Evolutionary conservation across 1,284 basidiomycete genomes (phyloP).

Genomic region (Ganoderma lucidum): DNA sequence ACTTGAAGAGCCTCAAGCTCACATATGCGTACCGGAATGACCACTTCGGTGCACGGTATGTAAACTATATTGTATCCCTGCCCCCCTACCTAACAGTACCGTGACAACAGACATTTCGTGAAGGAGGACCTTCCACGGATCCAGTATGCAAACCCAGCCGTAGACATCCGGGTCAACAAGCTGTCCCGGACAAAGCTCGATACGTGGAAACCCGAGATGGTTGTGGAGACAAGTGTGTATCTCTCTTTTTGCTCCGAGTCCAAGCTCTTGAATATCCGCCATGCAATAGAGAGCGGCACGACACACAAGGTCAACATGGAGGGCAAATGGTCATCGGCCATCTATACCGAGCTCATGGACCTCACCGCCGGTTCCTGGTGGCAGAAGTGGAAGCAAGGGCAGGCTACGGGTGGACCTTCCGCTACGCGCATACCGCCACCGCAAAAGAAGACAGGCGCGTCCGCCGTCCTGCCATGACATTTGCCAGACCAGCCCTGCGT

Average conservation of each 20-base stretch:
- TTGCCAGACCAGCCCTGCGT: neutral
- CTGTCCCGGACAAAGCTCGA: constrained; percentile 60
- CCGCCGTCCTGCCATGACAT: constrained; percentile 55
- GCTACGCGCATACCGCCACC: constrained; percentile 48
- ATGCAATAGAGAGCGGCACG: constrained; percentile 58
- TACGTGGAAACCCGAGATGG: constrained; percentile 63
- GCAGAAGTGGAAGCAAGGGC: constrained; percentile 61
- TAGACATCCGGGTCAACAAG: constrained; percentile 65
- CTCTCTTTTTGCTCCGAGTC: neutral
- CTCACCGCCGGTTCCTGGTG: constrained; percentile 65
- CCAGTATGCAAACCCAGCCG: constrained; percentile 71
- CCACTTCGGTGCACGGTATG: constrained; percentile 74
- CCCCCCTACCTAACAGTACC: neutral
- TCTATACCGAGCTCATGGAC: constrained; percentile 74
- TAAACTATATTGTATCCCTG: neutral
- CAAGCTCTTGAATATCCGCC: neutral
- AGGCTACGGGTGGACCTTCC: constrained; percentile 53
- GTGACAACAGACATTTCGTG: constrained; percentile 70
- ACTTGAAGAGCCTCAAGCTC: constrained; percentile 61
- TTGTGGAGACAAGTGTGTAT: constrained; percentile 66
- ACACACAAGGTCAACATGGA: constrained; percentile 59
- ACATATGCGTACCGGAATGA: constrained; percentile 70
- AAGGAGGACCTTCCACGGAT: constrained; percentile 79
- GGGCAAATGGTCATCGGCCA: constrained; percentile 72
- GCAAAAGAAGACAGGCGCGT: constrained; percentile 52